Conservation (phyloP, 371 early-diverging fungal species). For the Chytridium lagenaria region DNA sequence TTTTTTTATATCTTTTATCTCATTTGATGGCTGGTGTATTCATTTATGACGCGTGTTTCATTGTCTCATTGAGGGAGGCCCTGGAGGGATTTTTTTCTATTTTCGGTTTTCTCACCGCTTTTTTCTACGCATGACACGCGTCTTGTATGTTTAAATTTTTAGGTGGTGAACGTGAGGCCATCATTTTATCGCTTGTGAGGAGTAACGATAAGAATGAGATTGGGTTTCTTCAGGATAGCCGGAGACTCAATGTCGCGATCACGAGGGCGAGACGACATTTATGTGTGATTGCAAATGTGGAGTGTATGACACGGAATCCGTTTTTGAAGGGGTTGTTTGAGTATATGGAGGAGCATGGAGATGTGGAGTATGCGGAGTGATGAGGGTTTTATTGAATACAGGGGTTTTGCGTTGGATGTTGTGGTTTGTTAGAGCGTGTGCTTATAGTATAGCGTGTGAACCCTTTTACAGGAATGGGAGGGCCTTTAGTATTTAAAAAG, state of each 20-base stretch:
- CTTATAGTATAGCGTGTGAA: too few species aligned
- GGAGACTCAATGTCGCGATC: conserved; percentile 93
- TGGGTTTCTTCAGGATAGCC: conserved; percentile 87
- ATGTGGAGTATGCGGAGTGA: conserved; percentile 40
- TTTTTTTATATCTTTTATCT: conserved; percentile 5
- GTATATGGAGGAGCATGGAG: conserved; percentile 50
- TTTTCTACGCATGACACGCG: too few species aligned
- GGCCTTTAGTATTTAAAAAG: too few species aligned
- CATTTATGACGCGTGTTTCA: too few species aligned
- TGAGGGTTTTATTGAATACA: background rate
- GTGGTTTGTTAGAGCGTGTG: background rate
- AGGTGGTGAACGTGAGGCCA: conserved; percentile 90
- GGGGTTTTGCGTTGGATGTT: background rate
- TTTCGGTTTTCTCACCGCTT: too few species aligned
- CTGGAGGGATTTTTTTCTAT: too few species aligned
- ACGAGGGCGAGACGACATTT: conserved; percentile 91
- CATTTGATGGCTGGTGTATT: background rate
- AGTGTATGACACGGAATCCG: conserved; percentile 28
- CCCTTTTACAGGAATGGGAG: too few species aligned
- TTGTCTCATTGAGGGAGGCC: too few species aligned
- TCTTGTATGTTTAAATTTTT: background rate
- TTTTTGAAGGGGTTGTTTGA: conserved; percentile 52
- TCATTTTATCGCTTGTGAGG: conserved; percentile 86
- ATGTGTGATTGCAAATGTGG: conserved; percentile 82
- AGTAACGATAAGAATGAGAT: conserved; percentile 80